Base-by-base conservation (phyloP, 495 filamentous ascomycete species). In the Aspergillus affinis region DNA sequence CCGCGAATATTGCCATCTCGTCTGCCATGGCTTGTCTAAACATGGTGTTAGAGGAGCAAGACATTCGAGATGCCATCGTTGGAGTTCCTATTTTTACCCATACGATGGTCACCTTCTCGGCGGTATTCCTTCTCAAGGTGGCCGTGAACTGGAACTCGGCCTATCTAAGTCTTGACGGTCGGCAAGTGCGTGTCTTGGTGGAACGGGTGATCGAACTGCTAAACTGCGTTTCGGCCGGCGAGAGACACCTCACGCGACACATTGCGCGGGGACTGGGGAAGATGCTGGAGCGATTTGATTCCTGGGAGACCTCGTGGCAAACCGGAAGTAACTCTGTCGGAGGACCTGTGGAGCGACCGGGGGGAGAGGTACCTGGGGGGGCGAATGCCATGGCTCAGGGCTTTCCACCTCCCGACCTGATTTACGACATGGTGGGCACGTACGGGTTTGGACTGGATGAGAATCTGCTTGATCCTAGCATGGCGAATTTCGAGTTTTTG, bases 101-200 rank as follows among this genome's bases (percentile, higher is more conserved):
- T 57, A 85, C 84, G n/a, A 86, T 86, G 84, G 82, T 86, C 47
- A 79, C 82, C 12, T 87, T 82, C 61, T 81, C 81, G 15, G 83
- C 84, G 0, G 78, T 81, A 4, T 84, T 84, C 62, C 73, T 84
- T 12, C 74, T 84, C 49, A 84, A 84, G 60, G 80, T 84, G 21
- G 81, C 81, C 15, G 77, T 80, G 17, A 81, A 80, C 51, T 83
- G 81, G 81, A 80, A 80, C 59, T 81, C 74, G 49, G 78, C 72
- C 52, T 82, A 78, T 53, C 68, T 81, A 19, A 69, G 72, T 63
- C 70, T 78, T 55, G 70, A 75, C 50, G 66, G 75, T 18, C 63
- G 77, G 17, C 70, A 81, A 58, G 78, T 81, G 27, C 81, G 81
- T 46, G 65, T 69, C 17, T 65, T 81, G 5, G 80, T 83, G 17